Percentiles rank a stretch among this genome's conserved stretches.
Conservation (phyloP, 1,139 yeast genomes). For the Candida sp. region DNA sequence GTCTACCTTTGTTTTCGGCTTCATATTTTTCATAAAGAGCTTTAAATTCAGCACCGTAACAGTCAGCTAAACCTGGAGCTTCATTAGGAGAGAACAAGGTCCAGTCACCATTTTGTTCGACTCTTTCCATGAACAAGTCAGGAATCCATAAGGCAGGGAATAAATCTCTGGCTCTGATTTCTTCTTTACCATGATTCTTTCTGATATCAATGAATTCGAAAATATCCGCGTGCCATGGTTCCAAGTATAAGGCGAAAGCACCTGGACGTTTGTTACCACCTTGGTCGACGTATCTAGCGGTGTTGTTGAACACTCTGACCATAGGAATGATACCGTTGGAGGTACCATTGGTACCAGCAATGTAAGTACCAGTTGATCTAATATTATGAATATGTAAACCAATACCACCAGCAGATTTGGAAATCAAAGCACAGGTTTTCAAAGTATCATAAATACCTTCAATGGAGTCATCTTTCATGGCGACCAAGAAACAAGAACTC, state of each 20-base stretch:
- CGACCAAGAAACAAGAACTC: slow-evolving; percentile 86
- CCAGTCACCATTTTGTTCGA: slow-evolving; percentile 77
- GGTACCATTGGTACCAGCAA: slow-evolving; percentile 87
- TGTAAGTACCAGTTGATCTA: slow-evolving; percentile 81
- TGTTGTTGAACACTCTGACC: slow-evolving; percentile 87
- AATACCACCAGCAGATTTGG: slow-evolving; percentile 90
- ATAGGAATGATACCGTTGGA: slow-evolving; percentile 88
- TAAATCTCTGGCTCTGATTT: slow-evolving; percentile 83
- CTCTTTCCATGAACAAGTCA: slow-evolving; percentile 87
- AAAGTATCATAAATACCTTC: slow-evolving; percentile 88
- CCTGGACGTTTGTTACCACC: slow-evolving; percentile 96
- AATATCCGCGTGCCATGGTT: slow-evolving; percentile 91
- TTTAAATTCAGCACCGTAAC: slow-evolving; percentile 80
- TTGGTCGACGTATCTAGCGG: slow-evolving; percentile 91
- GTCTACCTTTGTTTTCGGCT: slow-evolving; percentile 65
- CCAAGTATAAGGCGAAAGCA: slow-evolving; percentile 84
- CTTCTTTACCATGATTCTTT: slow-evolving; percentile 91
- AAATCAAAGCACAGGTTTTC: slow-evolving; percentile 81
- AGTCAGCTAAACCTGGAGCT: slow-evolving; percentile 80
- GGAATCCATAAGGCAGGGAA: slow-evolving; percentile 94
- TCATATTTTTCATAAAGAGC: slow-evolving; percentile 69
- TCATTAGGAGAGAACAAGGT: slow-evolving; percentile 85
- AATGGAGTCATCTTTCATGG: slow-evolving; percentile 87
- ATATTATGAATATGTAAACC: slow-evolving; percentile 84
- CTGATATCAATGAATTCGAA: slow-evolving; percentile 81